Evolutionary conservation across 768 basidiomycete genomes (phyloP).

Genomic region (Xerocomus spinulosus): DNA sequence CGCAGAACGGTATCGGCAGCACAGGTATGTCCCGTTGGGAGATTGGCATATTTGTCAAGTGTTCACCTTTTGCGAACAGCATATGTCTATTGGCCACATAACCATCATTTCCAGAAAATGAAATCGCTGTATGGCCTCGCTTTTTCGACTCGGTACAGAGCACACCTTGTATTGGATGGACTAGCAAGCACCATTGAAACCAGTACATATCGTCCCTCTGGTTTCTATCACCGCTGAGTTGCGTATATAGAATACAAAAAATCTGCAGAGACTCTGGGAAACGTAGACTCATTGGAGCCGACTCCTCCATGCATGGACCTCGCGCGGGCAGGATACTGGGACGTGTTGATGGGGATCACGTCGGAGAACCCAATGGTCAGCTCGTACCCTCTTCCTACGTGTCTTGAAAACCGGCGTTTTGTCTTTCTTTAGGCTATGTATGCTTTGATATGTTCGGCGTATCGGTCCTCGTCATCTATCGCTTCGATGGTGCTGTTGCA

Average conservation of each 20-base stretch:
- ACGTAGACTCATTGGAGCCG: slow-evolving; percentile 28
- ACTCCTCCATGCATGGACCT: slow-evolving; percentile 14
- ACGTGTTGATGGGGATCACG: slow-evolving; percentile 25
- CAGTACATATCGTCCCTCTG: slow-evolving; percentile 21
- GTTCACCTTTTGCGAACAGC: slow-evolving; percentile 20
- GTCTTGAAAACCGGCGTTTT: neutral
- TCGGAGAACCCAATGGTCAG: slow-evolving; percentile 35
- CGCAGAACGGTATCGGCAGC: slow-evolving; percentile 33
- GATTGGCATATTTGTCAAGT: too few relatives aligned
- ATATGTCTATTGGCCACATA: slow-evolving; percentile 38
- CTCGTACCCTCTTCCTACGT: neutral
- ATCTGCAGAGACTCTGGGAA: slow-evolving; percentile 29
- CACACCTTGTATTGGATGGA: slow-evolving; percentile 37
- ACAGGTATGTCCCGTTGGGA: slow-evolving; percentile 25
- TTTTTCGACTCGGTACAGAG: slow-evolving; percentile 34
- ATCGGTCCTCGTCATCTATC: slow-evolving; percentile 28
- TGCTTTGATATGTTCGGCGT: slow-evolving; percentile 19
- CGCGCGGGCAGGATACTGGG: slow-evolving; percentile 36
- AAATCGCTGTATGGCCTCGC: slow-evolving; percentile 36
- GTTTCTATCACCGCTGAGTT: neutral
- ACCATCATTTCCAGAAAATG: slow-evolving; percentile 36
- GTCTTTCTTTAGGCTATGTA: slow-evolving; percentile 19
- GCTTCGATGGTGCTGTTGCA: slow-evolving; percentile 34
- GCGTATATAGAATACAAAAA: slow-evolving; percentile 33
- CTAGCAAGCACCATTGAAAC: slow-evolving; percentile 25